Evolutionary conservation across 1,284 basidiomycete species (phyloP), one percentile per base, ranked within the genome.

Genomic region (Heterobasidion occidentale): DNA sequence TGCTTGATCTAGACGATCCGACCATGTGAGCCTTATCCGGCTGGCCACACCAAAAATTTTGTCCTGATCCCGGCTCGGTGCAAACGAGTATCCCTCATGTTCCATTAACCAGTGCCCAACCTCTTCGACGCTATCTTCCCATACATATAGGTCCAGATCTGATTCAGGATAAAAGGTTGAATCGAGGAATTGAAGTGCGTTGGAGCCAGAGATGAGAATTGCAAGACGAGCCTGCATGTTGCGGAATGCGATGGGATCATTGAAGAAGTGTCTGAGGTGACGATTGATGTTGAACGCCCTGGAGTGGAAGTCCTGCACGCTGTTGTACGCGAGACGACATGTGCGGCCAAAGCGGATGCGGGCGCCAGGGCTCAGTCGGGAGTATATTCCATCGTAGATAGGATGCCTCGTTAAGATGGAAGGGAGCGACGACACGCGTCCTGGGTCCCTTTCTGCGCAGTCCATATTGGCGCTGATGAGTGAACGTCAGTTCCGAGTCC

Each of bases 91-190:
- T 12, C 51, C n/a, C 7, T 45, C 42, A 46, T 17, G 15, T 4
- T 27, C 34, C 15, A 56, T 15, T 5, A 67, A 42, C 36, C 56
- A 64, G 1, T 27, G 12, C 1, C 57, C 61, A 4, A 68, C 56
- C 34, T 62, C 55, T 1, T 51, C 12, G 6, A 55, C 50, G 47
- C 59, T 52, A 7, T 53, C 46, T 42, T 58, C 63, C 12, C 70
- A 65, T 8, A 70, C 68, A 60, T 79, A 81, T 4, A 80, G 44
- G 56, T 81, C 79, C 2, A 81, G 71, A 61, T 80, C 79, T 2
- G 76, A 69, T 12, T 71, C 69, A 1, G 70, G 70, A 59, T 79
- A 81, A 36, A 65, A 61, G 1, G 66, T 62, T 9, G 78, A 61
- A 48, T 74, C 72, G 50, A 81, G 68, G 61, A 80, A 77, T 59